Conservation (phyloP, 2,329 filamentous ascomycete genomes). For the Talaromyces sp. region DNA sequence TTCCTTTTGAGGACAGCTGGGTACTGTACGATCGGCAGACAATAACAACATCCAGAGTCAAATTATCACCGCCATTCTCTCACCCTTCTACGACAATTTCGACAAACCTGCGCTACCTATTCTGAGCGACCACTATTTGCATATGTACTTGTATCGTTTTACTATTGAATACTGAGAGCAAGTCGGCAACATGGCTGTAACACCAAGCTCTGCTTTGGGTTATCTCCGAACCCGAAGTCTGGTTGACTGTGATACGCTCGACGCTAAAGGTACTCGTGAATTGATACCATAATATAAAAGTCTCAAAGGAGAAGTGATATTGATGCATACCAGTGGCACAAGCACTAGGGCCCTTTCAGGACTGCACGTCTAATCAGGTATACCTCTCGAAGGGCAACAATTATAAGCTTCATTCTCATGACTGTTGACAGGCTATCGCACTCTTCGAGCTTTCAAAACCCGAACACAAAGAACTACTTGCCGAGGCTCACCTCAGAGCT, state of each 20-base stretch:
- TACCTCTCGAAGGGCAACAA: not conserved
- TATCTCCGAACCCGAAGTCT: constrained; percentile 21
- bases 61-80: not conserved
- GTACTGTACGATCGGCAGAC: not conserved
- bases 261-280: constrained; percentile 42
- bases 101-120: not conserved
- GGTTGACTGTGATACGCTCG: constrained; percentile 54
- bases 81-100: not conserved
- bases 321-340: constrained; percentile 39
- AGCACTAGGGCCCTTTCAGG: constrained; percentile 48
- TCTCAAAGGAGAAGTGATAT: not conserved
- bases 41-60: not conserved
- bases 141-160: not conserved
- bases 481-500: constrained; percentile 24
- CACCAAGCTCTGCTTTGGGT: constrained; percentile 5
- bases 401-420: not conserved
- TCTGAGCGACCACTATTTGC: not conserved
- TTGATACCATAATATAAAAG: too few relatives aligned
- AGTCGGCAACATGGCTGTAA: constrained; percentile 5
- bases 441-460: constrained; percentile 47
- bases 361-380: constrained; percentile 57
- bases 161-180: not conserved
- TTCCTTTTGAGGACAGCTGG: not conserved
- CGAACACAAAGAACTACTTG: constrained; percentile 31
- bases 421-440: constrained; percentile 45